Evolutionary conservation across 1,139 yeast species (phyloP).

Genomic region (Taphrina confusa): DNA sequence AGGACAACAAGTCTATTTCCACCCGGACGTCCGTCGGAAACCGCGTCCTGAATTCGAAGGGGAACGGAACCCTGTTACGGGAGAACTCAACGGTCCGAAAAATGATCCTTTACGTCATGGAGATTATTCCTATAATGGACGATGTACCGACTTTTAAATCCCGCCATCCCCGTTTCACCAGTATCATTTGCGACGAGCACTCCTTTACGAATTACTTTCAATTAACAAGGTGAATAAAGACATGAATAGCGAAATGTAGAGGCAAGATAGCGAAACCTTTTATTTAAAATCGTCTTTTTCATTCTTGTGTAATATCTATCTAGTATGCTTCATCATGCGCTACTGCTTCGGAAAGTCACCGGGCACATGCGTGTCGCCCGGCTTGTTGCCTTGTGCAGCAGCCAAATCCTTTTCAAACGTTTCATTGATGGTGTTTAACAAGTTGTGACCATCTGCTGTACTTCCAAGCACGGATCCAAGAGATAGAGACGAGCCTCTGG

Average conservation of each 20-base stretch:
- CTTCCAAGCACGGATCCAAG: conserved; percentile 7
- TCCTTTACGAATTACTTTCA: too few relatives aligned
- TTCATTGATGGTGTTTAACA: conserved; percentile 24
- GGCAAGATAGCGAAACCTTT: not conserved
- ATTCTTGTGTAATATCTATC: not conserved
- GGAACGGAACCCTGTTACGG: conserved; percentile 73
- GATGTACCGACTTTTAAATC: conserved; percentile 92
- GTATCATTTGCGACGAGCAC: too few relatives aligned
- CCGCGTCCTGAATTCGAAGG: conserved; percentile 96
- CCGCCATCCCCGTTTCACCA: too few relatives aligned
- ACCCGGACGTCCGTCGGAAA: conserved; percentile 64
- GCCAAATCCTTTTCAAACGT: conserved; percentile 34
- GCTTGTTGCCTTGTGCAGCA: conserved; percentile 21
- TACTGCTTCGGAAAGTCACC: conserved; percentile 15
- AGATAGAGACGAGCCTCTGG: conserved; percentile 27
- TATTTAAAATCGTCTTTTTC: too few relatives aligned
- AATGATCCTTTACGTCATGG: conserved; percentile 93
- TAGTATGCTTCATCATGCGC: not conserved
- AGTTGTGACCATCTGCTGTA: conserved; percentile 12
- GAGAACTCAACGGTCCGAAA: conserved; percentile 97
- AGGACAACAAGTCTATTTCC: conserved; percentile 58
- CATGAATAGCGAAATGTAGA: not conserved
- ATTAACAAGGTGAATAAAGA: not conserved
- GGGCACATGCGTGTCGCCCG: conserved; percentile 23
- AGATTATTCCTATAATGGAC: conserved; percentile 93